Evolutionary conservation across 257 asterid species (phyloP).

Genomic region (Capsicum rhomboideum): DNA sequence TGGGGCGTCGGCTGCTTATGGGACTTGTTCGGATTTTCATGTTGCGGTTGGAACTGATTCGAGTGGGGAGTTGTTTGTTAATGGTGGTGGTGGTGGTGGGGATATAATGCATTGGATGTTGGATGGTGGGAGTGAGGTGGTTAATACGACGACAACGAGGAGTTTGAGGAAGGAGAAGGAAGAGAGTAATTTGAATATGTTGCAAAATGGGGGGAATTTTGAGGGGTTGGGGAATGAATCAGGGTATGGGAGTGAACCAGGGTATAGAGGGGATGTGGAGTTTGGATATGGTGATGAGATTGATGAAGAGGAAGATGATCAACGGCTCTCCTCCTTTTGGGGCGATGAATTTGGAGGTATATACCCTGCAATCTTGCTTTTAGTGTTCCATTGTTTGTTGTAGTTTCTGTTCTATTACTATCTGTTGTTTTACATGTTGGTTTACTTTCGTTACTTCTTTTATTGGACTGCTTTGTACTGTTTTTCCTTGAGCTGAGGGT

Average conservation of each 20-base stretch:
- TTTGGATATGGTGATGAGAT: slow-evolving; percentile 76
- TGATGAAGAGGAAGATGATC: slow-evolving; percentile 75
- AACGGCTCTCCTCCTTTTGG: slow-evolving; percentile 62
- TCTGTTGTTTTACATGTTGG: no score
- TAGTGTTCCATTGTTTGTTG: neutral
- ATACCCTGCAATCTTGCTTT: neutral
- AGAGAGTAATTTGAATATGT: slow-evolving; percentile 30
- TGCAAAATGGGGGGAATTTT: slow-evolving; percentile 39
- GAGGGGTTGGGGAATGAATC: slow-evolving; percentile 68
- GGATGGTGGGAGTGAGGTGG: no score
- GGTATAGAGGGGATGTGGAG: slow-evolving; percentile 89
- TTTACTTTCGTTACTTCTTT: no score
- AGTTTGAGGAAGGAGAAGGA: slow-evolving; percentile 53
- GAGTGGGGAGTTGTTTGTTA: slow-evolving; percentile 83
- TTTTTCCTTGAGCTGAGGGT: no score
- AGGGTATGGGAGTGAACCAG: slow-evolving; percentile 96
- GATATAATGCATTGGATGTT: no score
- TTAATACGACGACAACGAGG: slow-evolving; percentile 11
- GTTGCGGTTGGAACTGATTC: slow-evolving; percentile 87
- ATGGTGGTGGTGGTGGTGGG: slow-evolving; percentile 12
- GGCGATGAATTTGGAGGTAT: slow-evolving; percentile 83
- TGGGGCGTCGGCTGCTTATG: slow-evolving; percentile 85
- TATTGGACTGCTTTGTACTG: no score
- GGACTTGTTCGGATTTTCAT: slow-evolving; percentile 83
- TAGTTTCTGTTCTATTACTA: no score